Conservation (phyloP, 169 alveolate genomes). For the Plasmodium coatneyi region DNA sequence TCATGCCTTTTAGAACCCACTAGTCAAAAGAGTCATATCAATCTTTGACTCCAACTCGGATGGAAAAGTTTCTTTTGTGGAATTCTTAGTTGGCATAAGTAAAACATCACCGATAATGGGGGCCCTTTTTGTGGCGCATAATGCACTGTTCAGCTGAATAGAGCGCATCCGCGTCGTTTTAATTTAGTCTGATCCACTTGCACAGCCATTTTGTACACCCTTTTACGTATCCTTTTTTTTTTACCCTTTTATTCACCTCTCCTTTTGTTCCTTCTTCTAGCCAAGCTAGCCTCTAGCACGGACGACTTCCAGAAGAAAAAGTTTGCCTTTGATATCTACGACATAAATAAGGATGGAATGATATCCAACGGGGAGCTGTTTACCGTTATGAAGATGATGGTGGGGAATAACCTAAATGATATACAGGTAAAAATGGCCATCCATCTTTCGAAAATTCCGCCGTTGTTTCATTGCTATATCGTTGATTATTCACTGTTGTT, state of each 20-base stretch:
- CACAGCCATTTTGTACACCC: neutral
- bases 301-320: slow-evolving; percentile 94
- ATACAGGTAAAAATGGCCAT: slow-evolving; percentile 83
- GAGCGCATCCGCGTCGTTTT: neutral
- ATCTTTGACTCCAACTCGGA: slow-evolving; percentile 96
- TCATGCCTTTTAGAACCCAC: slow-evolving; percentile 90
- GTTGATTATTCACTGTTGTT: neutral
- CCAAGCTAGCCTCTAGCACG: slow-evolving; percentile 91
- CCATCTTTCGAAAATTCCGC: neutral
- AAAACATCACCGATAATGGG: slow-evolving; percentile 58
- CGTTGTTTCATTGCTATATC: neutral
- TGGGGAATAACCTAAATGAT: slow-evolving; percentile 96
- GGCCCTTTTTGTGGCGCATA: neutral
- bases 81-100: slow-evolving; percentile 95
- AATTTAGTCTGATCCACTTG: neutral
- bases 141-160: neutral
- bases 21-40: slow-evolving; percentile 95
- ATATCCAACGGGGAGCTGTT: slow-evolving; percentile 98
- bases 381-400: slow-evolving; percentile 97
- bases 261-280: slow-evolving; percentile 54
- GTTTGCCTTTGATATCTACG: slow-evolving; percentile 97
- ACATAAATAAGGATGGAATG: slow-evolving; percentile 96
- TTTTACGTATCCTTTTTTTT: neutral
- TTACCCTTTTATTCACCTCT: slow-evolving; percentile 1
- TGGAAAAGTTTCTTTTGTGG: slow-evolving; percentile 96